These are phyloP conservation scores for Mycena chlorophos DNA, from an alignment of 768 basidiomycete genomes.

Conservation along the genomic window DNA sequence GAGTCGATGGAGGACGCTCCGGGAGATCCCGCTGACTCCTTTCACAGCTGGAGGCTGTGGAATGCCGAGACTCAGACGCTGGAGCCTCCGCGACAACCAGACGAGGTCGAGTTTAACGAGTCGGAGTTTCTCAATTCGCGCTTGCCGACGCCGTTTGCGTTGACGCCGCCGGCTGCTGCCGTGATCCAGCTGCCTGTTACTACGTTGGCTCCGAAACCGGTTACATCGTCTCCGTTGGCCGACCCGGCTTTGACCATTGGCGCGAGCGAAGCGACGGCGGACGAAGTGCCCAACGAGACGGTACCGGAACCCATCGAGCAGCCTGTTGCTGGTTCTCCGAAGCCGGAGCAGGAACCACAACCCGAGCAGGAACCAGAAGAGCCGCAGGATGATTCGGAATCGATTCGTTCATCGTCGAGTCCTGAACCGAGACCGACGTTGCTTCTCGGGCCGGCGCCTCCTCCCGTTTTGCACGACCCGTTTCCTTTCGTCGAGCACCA, in stretches of 20 bases:
- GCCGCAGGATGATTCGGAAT: slow-evolving; percentile 8
- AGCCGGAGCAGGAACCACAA: too few species aligned
- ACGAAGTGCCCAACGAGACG: too few species aligned
- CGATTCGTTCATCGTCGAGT: slow-evolving; percentile 22
- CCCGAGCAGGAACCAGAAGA: not conserved
- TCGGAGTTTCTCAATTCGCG: slow-evolving; percentile 18
- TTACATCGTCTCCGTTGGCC: not conserved
- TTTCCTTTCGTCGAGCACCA: too few species aligned
- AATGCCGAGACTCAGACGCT: too few species aligned
- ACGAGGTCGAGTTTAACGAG: slow-evolving; percentile 21
- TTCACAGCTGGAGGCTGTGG: too few species aligned
- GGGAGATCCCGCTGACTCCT: not conserved
- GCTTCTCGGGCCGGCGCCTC: slow-evolving; percentile 3
- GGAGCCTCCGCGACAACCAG: too few species aligned
- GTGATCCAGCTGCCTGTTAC: not conserved
- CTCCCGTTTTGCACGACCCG: not conserved
- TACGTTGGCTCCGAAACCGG: not conserved
- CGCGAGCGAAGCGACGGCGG: not conserved
- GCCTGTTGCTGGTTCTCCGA: too few species aligned
- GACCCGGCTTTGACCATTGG: not conserved
- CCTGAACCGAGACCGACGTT: slow-evolving; percentile 14
- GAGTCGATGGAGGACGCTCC: not conserved
- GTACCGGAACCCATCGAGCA: too few species aligned
- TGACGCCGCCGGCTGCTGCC: slow-evolving; percentile 10
- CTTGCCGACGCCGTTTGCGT: slow-evolving; percentile 19